Evolutionary conservation across 2,329 filamentous ascomycete genomes (phyloP).

Genomic region (Diaporthe sp.): DNA sequence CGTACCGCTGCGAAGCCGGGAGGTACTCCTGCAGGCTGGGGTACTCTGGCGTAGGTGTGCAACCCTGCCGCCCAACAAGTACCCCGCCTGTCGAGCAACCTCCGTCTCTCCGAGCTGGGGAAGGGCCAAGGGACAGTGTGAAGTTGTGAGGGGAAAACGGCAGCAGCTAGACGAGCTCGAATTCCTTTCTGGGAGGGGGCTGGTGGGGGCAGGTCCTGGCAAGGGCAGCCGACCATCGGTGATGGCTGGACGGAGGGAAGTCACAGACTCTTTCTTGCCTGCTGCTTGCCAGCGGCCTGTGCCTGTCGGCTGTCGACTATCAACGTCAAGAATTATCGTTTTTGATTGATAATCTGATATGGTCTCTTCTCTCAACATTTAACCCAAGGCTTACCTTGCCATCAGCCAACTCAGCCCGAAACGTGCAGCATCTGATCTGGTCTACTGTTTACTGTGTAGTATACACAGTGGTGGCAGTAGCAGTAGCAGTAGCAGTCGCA

Average conservation of each 20-base stretch:
- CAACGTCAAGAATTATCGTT: background rate
- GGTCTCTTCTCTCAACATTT: background rate
- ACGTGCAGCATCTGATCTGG: background rate
- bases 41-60: background rate
- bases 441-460: background rate
- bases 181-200: constrained; percentile 1
- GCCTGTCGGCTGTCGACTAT: background rate
- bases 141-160: constrained; percentile 12
- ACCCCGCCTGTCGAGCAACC: background rate
- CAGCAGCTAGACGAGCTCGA: constrained; percentile 22
- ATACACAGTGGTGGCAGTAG: background rate
- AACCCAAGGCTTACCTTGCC: background rate
- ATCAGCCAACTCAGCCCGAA: background rate
- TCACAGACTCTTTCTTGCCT: background rate
- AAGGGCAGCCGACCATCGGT: constrained; percentile 31
- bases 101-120: background rate
- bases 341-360: background rate
- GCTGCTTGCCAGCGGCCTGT: background rate
- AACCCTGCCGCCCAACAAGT: background rate
- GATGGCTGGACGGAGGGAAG: constrained; percentile 8
- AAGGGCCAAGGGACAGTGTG: constrained; percentile 4
- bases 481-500: background rate
- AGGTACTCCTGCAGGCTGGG: background rate
- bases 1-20: background rate
- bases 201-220: constrained; percentile 24